Evolutionary conservation across 2,329 filamentous ascomycete genomes (phyloP).

Genomic region (Fusarium domesticum): DNA sequence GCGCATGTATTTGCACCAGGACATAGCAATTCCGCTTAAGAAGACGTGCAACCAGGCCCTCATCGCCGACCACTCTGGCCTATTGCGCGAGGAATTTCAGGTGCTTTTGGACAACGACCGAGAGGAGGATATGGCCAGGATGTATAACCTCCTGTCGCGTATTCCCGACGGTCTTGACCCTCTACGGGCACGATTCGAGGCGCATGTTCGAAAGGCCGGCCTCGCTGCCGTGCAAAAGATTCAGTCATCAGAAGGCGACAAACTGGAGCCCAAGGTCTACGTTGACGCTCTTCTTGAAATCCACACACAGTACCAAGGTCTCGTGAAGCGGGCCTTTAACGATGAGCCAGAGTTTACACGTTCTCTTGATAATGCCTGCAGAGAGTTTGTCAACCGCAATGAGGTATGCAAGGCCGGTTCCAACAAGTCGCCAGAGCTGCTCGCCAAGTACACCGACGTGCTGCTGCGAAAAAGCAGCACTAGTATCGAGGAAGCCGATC

Average conservation of each 20-base stretch:
- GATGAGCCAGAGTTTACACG: slow-evolving; percentile 96
- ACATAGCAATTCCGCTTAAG: slow-evolving; percentile 82
- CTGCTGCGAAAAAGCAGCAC: slow-evolving; percentile 90
- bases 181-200: slow-evolving; percentile 81
- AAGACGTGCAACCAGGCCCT: slow-evolving; percentile 84
- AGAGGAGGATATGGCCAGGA: slow-evolving; percentile 90
- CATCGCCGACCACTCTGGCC: slow-evolving; percentile 79
- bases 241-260: slow-evolving; percentile 78
- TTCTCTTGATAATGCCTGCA: slow-evolving; percentile 92
- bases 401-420: slow-evolving; percentile 91
- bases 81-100: slow-evolving; percentile 96
- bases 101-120: slow-evolving; percentile 89
- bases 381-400: slow-evolving; percentile 97
- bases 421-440: slow-evolving; percentile 88
- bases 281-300: slow-evolving; percentile 93
- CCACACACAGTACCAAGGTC: slow-evolving; percentile 85
- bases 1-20: slow-evolving; percentile 82
- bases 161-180: slow-evolving; percentile 92
- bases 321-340: slow-evolving; percentile 89
- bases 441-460: slow-evolving; percentile 94
- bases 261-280: slow-evolving; percentile 92
- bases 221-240: slow-evolving; percentile 88
- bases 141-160: slow-evolving; percentile 88
- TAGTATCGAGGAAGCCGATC: slow-evolving; percentile 87
- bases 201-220: slow-evolving; percentile 87